phyloP scores from a whole-genome alignment of 805 yeast genomes.

The Yarrowia osloensis region DNA sequence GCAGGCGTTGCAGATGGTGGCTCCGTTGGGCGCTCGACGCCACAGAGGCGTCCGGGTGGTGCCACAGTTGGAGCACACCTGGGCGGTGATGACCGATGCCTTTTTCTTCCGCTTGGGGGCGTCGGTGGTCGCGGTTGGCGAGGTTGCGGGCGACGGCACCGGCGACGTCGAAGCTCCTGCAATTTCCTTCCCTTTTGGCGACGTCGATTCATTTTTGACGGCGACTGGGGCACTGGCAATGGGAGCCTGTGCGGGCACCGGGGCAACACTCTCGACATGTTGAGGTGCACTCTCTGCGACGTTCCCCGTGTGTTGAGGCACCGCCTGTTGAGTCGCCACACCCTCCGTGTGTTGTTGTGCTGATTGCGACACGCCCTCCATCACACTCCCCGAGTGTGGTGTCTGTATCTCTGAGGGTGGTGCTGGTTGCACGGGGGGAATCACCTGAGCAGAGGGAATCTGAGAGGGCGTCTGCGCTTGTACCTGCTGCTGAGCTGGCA shows the following conservation, averaged over 20 bases:
- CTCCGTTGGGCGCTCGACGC: slow-evolving; percentile 91
- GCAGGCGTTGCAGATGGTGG: slow-evolving; percentile 94
- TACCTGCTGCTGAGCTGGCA: background rate
- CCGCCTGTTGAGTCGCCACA: too few species aligned
- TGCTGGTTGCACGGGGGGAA: background rate
- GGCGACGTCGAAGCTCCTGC: background rate
- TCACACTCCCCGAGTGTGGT: background rate
- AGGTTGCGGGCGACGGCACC: background rate
- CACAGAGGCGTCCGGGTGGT: slow-evolving; percentile 92
- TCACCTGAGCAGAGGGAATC: background rate
- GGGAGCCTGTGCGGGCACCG: too few species aligned
- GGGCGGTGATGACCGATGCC: slow-evolving; percentile 34
- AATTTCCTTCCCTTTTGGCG: background rate
- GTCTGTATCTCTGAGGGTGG: background rate
- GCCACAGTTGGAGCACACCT: slow-evolving; percentile 83
- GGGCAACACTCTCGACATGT: too few species aligned
- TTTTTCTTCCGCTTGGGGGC: slow-evolving; percentile 12
- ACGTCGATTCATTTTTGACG: background rate
- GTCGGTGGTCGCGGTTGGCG: slow-evolving; percentile 3
- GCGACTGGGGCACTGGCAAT: background rate
- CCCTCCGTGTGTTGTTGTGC: background rate
- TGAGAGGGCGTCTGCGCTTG: background rate
- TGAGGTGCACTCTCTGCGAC: too few species aligned
- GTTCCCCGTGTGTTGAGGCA: too few species aligned
- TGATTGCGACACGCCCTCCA: background rate